Base-by-base conservation (phyloP, 208 protist species). In the Angomonas deanei region DNA sequence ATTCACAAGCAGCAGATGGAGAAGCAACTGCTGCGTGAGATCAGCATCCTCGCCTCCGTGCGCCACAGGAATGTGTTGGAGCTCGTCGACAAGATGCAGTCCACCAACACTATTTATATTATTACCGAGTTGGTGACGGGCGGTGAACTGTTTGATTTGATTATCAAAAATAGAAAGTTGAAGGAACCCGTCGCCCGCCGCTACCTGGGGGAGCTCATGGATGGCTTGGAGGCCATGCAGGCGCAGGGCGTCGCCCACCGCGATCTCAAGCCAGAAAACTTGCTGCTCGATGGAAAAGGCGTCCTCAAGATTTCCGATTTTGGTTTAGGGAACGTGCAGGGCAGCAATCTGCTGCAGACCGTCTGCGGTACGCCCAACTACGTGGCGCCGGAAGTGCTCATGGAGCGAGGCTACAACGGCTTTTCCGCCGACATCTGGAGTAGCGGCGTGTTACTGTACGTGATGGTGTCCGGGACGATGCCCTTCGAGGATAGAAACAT, bases 171-270 rank as follows among this genome's bases (percentile, higher is more conserved):
- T 23, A 94, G 91, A 53, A 76, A 78, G 32, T 95, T 98, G 42
- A 64, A 83, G 23, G 96, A 98, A 64, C 52, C 65, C 8, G 90
- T 74, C 1, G 92, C 91, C 10, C 82, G 94, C 2, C 46, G 72
- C 11, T 98, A 97, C 76, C 98, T 98, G 66, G 93, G 97, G 55
- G 93, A 98, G 77, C 78, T 98, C n/a, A 96, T 98, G 27, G 74
- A 82, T 5, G 96, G 93, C 19, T 78, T 98, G 39, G 80, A 86
- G 57, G 98, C 98, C 67, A 97, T 91, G 66, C 92, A 97, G 70
- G 72, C 69, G 27, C 72, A 91, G 56, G 83, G 88, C 49, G 88
- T 97, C 49, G 92, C 88, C 0, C 91, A 96, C 64, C 80, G 91
- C 23, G 96, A 97, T 61, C 61, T 97, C 34, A 97, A 97, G 74